Conservation (phyloP, 495 filamentous ascomycete species). For the Neurospora sp. region DNA sequence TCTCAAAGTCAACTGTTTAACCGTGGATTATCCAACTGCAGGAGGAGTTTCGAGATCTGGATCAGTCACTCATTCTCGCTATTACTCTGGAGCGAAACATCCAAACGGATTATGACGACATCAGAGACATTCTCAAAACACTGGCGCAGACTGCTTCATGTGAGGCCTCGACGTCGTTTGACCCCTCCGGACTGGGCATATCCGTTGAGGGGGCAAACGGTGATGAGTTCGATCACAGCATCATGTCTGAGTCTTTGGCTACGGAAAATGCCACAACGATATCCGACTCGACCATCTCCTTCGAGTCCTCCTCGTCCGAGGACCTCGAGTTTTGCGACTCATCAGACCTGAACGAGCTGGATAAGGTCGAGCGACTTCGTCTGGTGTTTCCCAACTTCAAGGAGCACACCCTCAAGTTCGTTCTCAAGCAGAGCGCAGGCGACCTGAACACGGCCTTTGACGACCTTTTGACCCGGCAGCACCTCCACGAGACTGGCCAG, state of each 20-base stretch:
- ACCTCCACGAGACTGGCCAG: slow-evolving; percentile 51
- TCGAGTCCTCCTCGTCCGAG: slow-evolving; percentile 11
- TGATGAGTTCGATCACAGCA: slow-evolving; percentile 6
- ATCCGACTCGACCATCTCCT: slow-evolving; percentile 15
- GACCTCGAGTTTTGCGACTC: slow-evolving; percentile 27
- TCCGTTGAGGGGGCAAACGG: slow-evolving; percentile 1
- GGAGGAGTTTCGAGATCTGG: slow-evolving; percentile 22
- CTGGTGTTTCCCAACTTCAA: slow-evolving; percentile 64
- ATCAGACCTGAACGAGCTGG: slow-evolving; percentile 38
- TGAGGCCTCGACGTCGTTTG: slow-evolving; percentile 57
- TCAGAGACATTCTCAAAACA: slow-evolving; percentile 45
- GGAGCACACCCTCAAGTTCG: slow-evolving; percentile 50
- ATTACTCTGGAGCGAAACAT: slow-evolving; percentile 45
- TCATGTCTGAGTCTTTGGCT: slow-evolving; percentile 1
- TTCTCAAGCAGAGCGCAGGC: slow-evolving; percentile 52
- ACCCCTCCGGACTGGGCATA: slow-evolving; percentile 59
- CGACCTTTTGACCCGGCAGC: slow-evolving; percentile 65
- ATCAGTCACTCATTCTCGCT: slow-evolving; percentile 20
- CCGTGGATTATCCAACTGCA: slow-evolving; percentile 1
- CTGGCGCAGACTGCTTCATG: slow-evolving; percentile 50
- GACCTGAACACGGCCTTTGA: slow-evolving; percentile 66
- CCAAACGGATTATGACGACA: slow-evolving; percentile 53
- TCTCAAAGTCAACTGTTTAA: not conserved
- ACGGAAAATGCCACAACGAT: slow-evolving; percentile 18
- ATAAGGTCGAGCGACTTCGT: slow-evolving; percentile 45